Base-by-base conservation (phyloP, 371 early-diverging fungal genomes). In the Mucor saturninus region DNA sequence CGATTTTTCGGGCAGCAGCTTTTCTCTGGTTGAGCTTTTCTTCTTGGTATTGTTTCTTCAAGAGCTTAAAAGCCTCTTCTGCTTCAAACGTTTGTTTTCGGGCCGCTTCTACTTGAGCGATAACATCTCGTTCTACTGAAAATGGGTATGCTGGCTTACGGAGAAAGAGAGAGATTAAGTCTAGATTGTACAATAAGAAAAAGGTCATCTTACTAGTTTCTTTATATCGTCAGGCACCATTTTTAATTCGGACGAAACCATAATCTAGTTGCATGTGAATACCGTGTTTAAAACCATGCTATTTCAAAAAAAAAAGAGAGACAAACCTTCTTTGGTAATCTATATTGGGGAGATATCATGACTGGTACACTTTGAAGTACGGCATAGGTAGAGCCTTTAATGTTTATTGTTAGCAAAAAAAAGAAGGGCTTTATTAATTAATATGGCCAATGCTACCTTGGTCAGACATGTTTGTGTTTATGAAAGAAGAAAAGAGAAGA, bases 301-400 rank as follows among this genome's bases (percentile, higher is more conserved):
- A 2, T 6, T 35, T 4, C 1, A 6, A 60, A 48, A 9, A 46
- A 46, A 46, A 7, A n/a, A n/a, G n/a, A 14, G n/a, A n/a, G 15
- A 15, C 32, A 32, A 71, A 81, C 84, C 68, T 80, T 79, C 62
- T 81, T 74, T 39, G 83, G 80, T 49, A 79, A 61, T 48, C 62
- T 73, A 46, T 81, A 84, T 15, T 73, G 80, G 21, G 81, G 79
- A 35, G 84, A 81, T 30, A 76, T 75, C 79, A 84, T 84, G 29
- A 82, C 70, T 29, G 84, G 84, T 14, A 84, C 73, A 69, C 79
- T 75, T 45, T 77, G 78, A 29, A 79, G 54, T 42, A 81, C 71
- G 48, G 84, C 69, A 67, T 84, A 84, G 29, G 71, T 78, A 26
- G 80, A 80, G 21, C 80, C 80, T 80, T 39, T 38, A 58, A 58